phyloP scores from a whole-genome alignment of 2,329 filamentous ascomycete species.

The Ceratocystis eucalypticola region DNA sequence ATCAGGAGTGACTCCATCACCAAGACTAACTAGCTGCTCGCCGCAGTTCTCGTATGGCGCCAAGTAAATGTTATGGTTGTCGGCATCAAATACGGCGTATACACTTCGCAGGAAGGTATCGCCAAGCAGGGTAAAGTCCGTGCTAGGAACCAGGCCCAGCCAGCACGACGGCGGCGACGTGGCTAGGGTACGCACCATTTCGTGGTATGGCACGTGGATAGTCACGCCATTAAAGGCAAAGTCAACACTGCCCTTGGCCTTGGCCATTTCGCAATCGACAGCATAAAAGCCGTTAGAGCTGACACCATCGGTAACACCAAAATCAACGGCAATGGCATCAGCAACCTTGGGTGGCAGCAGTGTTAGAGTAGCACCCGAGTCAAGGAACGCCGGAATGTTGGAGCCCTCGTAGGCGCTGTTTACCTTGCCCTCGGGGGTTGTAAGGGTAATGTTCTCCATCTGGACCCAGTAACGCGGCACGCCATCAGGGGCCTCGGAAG shows the following conservation, averaged over 20 bases:
- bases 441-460: slow-evolving; percentile 33
- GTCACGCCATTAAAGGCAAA: slow-evolving; percentile 37
- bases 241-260: slow-evolving; percentile 32
- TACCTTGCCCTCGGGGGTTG: slow-evolving; percentile 27
- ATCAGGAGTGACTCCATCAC: slow-evolving; percentile 13
- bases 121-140: slow-evolving; percentile 37
- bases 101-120: slow-evolving; percentile 42
- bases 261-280: slow-evolving; percentile 33
- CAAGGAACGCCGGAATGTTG: slow-evolving; percentile 47
- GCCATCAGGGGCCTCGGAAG: slow-evolving; percentile 40
- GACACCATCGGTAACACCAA: slow-evolving; percentile 30
- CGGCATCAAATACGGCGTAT: slow-evolving; percentile 41
- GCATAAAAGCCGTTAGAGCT: slow-evolving; percentile 34
- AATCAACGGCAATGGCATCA: slow-evolving; percentile 35
- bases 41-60: slow-evolving; percentile 40
- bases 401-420: slow-evolving; percentile 27
- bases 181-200: slow-evolving; percentile 27
- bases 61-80: slow-evolving; percentile 35
- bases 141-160: slow-evolving; percentile 36
- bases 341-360: slow-evolving; percentile 48
- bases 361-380: slow-evolving; percentile 56
- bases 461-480: slow-evolving; percentile 40
- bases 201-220: slow-evolving; percentile 36
- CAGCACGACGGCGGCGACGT: slow-evolving; percentile 30
- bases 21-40: slow-evolving; percentile 19